Conservation (phyloP, 2,329 filamentous ascomycete genomes). For the Aureobasidium zeae region DNA sequence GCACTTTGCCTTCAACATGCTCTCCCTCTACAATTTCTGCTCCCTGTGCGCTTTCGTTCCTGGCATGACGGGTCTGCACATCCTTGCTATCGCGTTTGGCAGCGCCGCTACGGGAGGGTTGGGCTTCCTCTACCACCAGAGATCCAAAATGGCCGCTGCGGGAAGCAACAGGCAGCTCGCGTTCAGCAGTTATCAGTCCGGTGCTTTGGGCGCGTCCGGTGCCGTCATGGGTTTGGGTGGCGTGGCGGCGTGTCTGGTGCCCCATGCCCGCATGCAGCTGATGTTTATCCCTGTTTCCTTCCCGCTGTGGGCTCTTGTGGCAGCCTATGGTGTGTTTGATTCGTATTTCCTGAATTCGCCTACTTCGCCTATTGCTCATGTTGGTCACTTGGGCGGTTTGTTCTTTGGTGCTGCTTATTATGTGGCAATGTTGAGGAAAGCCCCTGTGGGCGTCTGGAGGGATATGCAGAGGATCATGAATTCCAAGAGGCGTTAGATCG, state of each 20-base stretch:
- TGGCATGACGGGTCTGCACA: constrained; percentile 22
- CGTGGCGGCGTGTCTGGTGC: constrained; percentile 33
- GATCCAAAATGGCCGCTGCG: not conserved
- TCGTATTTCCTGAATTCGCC: constrained; percentile 30
- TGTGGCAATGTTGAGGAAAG: constrained; percentile 4
- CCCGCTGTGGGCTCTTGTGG: constrained; percentile 32
- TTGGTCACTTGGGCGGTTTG: constrained; percentile 38
- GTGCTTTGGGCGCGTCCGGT: constrained; percentile 33
- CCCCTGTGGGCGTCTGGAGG: constrained; percentile 7
- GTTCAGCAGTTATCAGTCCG: not conserved
- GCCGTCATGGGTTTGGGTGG: constrained; percentile 33
- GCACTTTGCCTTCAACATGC: constrained; percentile 37
- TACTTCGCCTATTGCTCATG: constrained; percentile 29
- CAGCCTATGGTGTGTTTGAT: constrained; percentile 32
- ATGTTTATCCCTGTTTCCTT: constrained; percentile 31
- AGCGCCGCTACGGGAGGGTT: constrained; percentile 22
- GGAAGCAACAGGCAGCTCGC: not conserved
- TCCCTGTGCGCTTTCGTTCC: constrained; percentile 26
- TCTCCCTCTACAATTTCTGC: constrained; percentile 33
- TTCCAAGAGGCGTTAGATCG: too few relatives aligned
- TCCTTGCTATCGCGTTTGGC: constrained; percentile 22
- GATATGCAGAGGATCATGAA: not conserved
- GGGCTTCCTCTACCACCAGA: constrained; percentile 21
- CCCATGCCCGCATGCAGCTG: constrained; percentile 27
- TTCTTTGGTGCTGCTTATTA: constrained; percentile 28